phyloP scores from a whole-genome alignment of 352 stramenopile genomes.

The Globisporangium ultimum region DNA sequence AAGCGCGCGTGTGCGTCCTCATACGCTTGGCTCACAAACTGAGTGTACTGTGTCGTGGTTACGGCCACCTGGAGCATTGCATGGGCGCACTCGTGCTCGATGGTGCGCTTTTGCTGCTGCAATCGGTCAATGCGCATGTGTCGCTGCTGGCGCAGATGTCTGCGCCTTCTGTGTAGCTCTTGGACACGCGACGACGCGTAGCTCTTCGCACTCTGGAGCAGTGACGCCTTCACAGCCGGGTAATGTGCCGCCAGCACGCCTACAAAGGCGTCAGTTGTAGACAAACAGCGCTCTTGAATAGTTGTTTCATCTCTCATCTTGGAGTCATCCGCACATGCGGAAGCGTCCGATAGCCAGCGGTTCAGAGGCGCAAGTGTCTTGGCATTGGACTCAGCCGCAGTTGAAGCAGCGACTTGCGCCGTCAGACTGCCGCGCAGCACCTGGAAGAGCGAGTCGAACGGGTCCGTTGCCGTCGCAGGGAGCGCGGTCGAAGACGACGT shows the following conservation, averaged over 20 bases:
- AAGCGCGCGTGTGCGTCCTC: constrained; percentile 4
- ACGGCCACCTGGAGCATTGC: not conserved
- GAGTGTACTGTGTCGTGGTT: constrained; percentile 1
- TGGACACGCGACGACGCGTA: constrained; percentile 2
- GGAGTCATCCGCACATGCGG: too few relatives aligned
- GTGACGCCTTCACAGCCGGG: not conserved
- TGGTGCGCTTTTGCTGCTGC: constrained; percentile 9
- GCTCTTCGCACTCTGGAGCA: constrained; percentile 2
- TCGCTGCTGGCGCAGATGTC: not conserved
- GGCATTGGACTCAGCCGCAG: not conserved
- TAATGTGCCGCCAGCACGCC: not conserved
- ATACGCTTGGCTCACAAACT: constrained; percentile 6
- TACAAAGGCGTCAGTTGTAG: not conserved
- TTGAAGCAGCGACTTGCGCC: not conserved
- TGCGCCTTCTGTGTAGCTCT: constrained; percentile 5
- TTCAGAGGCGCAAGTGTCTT: constrained; percentile 3
- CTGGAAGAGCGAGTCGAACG: constrained; percentile 12
- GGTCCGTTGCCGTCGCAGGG: not conserved
- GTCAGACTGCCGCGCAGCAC: constrained; percentile 10
- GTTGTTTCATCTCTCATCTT: too few relatives aligned
- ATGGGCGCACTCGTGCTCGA: constrained; percentile 9
- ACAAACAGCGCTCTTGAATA: not conserved
- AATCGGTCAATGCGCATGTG: not conserved
- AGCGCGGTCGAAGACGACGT: not conserved
- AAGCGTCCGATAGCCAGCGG: not conserved